Evolutionary conservation across 2,329 filamentous ascomycete genomes (phyloP).

Genomic region (Aspergillus oerlinghausenensis): DNA sequence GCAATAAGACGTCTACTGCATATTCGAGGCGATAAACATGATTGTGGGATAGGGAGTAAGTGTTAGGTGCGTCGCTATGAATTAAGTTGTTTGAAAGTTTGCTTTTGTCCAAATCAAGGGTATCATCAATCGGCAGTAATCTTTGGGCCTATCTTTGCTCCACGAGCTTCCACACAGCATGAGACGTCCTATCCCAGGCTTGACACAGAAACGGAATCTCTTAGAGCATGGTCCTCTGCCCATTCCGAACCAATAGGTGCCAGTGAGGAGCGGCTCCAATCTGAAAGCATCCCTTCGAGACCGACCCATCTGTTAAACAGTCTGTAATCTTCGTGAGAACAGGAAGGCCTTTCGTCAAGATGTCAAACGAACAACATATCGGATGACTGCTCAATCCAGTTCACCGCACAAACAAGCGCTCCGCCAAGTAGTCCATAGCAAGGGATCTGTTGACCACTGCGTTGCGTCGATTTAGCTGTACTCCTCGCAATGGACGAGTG

Average conservation of each 20-base stretch:
- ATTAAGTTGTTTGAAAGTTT: conserved; percentile 6
- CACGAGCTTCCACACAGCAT: not conserved
- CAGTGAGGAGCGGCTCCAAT: not conserved
- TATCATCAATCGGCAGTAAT: not conserved
- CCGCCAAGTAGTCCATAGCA: not conserved
- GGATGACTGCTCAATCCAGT: not conserved
- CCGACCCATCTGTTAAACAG: not conserved
- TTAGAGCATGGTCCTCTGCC: not conserved
- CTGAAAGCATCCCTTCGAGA: not conserved
- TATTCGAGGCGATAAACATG: conserved; percentile 10
- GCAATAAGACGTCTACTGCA: conserved; percentile 21
- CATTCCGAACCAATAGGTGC: not conserved
- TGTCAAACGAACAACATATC: not conserved
- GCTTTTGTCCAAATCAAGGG: not conserved
- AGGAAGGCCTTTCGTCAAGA: not conserved
- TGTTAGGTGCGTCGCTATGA: conserved; percentile 11
- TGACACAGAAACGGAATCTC: not conserved
- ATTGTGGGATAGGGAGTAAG: conserved; percentile 10
- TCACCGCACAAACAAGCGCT: not conserved
- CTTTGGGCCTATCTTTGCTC: not conserved
- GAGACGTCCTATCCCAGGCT: not conserved
- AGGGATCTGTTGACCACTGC: not conserved
- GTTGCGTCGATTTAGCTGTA: not conserved
- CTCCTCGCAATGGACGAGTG: not conserved
- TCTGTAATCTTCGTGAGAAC: not conserved